Evolutionary conservation across 768 basidiomycete species (phyloP), one percentile per base, ranked within the genome.

Genomic region (Collybiopsis luxurians): DNA sequence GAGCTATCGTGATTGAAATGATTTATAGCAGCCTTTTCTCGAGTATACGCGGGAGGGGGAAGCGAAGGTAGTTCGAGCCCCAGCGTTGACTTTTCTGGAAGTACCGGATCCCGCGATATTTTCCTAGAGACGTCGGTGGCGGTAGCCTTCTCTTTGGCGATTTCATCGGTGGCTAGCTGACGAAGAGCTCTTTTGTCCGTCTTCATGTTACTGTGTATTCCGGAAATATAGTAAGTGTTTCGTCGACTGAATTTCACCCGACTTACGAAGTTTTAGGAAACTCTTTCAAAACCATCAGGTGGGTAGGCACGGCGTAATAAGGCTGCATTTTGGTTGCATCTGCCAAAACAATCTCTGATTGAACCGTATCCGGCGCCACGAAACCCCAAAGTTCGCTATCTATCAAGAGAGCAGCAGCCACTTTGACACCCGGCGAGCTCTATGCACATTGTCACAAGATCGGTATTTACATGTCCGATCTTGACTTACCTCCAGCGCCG

Each of bases 261-360:
- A 34, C 79, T 59, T 64, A 81, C 80, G 72, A 59, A 23, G 84
- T 86, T 61, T 78, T 76, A 7, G 83, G 82, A 61, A 85, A 79
- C 36, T 71, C 67, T 19, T 72, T 72, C 49, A 84, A 67, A 2
- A 71, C 65, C 34, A 80, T 40, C 57, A 76, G 75, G 31, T 73
- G 73, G 3, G 75, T 73, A 7, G 84, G 83, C 5, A 84, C 79
- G 10, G 82, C 84, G 63, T 85, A 85, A 64, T 83, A 81, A 4
- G 84, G 82, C 61, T 82, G 81, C 2, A 80, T 70, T 57, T 79
- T 75, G n/a, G 77, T 70, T 2, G 78, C 70, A n/a, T 77, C 76
- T 30, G 67, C 66, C 55, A 67, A 71, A 23, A 82, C 77, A n/a
- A 67, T 69, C 34, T 76, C 75, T 17, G 69, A 56, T 46, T 67